A percentile compares a stretch with the other conserved stretches of the same genome.
Conservation (phyloP, 2,329 filamentous ascomycete genomes). For the Alternaria gaisen region DNA sequence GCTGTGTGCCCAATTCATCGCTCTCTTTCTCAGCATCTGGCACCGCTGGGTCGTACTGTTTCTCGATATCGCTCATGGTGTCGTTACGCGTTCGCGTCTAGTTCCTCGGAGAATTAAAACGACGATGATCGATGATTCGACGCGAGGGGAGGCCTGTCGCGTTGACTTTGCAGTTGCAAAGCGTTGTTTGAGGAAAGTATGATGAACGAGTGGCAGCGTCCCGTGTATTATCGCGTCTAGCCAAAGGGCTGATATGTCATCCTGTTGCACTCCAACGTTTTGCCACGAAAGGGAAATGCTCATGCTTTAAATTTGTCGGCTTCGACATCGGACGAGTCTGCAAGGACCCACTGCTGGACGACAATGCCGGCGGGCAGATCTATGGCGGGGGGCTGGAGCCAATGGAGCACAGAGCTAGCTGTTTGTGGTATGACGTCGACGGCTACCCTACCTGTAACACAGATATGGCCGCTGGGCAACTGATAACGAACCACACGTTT, state of each 20-base stretch:
- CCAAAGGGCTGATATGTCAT: conserved; percentile 34
- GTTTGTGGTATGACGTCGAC: conserved; percentile 30
- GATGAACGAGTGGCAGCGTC: not conserved
- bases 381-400: conserved; percentile 33
- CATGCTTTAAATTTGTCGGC: conserved; percentile 33
- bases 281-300: conserved; percentile 21
- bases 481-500: conserved; percentile 37
- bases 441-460: conserved; percentile 24
- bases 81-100: not conserved
- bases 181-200: not conserved
- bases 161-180: not conserved
- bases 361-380: conserved; percentile 22
- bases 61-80: conserved; percentile 43
- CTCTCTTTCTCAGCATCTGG: conserved; percentile 27
- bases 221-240: conserved; percentile 21
- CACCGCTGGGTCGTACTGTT: conserved; percentile 26
- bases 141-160: not conserved
- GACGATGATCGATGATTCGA: conserved; percentile 12
- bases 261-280: conserved; percentile 14
- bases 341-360: conserved; percentile 13
- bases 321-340: conserved; percentile 18
- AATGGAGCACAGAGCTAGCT: conserved; percentile 30
- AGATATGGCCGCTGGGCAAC: conserved; percentile 18
- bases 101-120: conserved; percentile 5
- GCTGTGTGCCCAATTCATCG: conserved; percentile 36